Evolutionary conservation across 495 filamentous ascomycete genomes (phyloP).

Genomic region (Lasiosphaeris hirsuta): DNA sequence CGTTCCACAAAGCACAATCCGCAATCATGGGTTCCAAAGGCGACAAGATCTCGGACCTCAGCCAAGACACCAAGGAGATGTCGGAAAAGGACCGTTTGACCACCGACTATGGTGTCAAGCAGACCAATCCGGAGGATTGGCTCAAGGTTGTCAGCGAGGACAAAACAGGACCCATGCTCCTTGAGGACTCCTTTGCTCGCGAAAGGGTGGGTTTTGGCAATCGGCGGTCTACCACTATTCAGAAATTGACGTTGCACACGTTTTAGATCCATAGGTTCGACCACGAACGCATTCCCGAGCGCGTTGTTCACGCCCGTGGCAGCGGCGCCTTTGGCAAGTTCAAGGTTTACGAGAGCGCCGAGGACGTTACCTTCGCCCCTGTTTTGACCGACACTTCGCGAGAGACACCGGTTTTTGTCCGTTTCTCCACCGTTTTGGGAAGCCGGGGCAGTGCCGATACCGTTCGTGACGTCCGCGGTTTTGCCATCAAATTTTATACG

Average conservation of each 20-base stretch:
- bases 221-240: background rate
- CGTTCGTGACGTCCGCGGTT: constrained; percentile 77
- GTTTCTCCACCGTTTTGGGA: constrained; percentile 82
- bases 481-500: constrained; percentile 74
- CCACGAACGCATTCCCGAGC: constrained; percentile 83
- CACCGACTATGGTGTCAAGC: constrained; percentile 74
- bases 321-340: constrained; percentile 82
- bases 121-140: constrained; percentile 76
- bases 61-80: constrained; percentile 33
- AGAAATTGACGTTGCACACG: background rate
- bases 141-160: constrained; percentile 59
- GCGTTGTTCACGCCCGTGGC: constrained; percentile 86
- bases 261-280: constrained; percentile 74
- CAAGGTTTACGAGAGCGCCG: constrained; percentile 64
- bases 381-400: constrained; percentile 78
- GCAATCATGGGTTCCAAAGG: constrained; percentile 28
- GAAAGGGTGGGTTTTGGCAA: constrained; percentile 59
- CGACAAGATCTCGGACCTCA: constrained; percentile 43
- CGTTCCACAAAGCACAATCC: constrained; percentile 28
- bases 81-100: constrained; percentile 49
- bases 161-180: constrained; percentile 64
- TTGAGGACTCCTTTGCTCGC: constrained; percentile 77
- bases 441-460: constrained; percentile 75
- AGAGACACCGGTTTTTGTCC: constrained; percentile 73
- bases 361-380: constrained; percentile 66